A percentile compares a stretch with the other conserved stretches of the same genome.
Conservation (phyloP, 345 rosid genomes). For the Salix viminalis region DNA sequence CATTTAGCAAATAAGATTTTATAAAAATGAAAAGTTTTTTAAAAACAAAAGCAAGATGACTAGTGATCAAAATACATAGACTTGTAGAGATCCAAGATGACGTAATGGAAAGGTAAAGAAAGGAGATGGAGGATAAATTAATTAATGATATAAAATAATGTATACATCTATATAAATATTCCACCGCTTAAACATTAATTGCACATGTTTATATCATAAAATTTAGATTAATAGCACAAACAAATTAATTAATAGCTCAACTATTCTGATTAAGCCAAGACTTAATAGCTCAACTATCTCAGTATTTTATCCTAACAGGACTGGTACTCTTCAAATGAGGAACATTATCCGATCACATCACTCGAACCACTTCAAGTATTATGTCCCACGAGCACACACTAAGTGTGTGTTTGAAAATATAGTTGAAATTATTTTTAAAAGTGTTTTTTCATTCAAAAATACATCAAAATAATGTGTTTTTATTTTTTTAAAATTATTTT, state of each 20-base stretch:
- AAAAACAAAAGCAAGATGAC: background rate
- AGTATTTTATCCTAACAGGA: background rate
- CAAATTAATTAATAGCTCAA: background rate
- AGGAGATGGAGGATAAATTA: conserved; percentile 11
- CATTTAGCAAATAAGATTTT: background rate
- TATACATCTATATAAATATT: too few relatives aligned
- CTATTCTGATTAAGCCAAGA: too few relatives aligned
- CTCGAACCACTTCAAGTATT: background rate
- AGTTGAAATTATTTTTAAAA: too few relatives aligned
- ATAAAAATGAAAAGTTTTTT: background rate
- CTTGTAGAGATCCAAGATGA: conserved; percentile 2
- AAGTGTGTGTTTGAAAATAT: too few relatives aligned
- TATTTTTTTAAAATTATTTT: too few relatives aligned
- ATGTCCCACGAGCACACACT: background rate
- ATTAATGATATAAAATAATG: too few relatives aligned
- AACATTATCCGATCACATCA: background rate
- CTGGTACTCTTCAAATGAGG: background rate
- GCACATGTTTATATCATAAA: too few relatives aligned
- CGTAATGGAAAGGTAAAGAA: conserved; percentile 15
- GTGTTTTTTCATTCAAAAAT: too few relatives aligned
- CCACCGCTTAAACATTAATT: too few relatives aligned
- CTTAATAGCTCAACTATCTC: background rate
- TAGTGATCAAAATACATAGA: background rate
- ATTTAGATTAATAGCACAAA: too few relatives aligned
- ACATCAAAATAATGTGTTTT: too few relatives aligned